Evolutionary conservation across 768 basidiomycete genomes (phyloP).

Genomic region (Gymnopilus dilepis): DNA sequence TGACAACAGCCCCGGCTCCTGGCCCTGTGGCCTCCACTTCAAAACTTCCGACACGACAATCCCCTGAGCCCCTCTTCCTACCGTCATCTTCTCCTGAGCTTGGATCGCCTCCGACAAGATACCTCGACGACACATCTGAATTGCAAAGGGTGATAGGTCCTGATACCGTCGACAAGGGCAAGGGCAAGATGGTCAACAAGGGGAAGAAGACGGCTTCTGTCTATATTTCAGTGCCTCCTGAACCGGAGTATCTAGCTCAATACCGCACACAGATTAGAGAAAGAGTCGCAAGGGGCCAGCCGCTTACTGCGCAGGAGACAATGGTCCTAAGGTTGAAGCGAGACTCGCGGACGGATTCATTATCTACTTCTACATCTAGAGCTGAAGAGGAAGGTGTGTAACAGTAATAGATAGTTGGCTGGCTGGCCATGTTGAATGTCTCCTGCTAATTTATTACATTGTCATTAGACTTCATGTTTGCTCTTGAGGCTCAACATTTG

Average conservation of each 20-base stretch:
- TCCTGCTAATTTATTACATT: slow-evolving; percentile 8
- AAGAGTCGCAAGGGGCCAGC: slow-evolving; percentile 11
- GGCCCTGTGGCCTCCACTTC: slow-evolving; percentile 6
- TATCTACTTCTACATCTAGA: slow-evolving; percentile 17
- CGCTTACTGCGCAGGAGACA: not conserved
- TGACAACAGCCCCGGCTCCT: not conserved
- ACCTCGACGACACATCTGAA: not conserved
- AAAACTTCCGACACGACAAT: not conserved
- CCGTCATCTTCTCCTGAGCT: slow-evolving; percentile 45
- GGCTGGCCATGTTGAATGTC: slow-evolving; percentile 10
- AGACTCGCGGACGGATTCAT: slow-evolving; percentile 12
- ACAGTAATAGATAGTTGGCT: slow-evolving; percentile 18
- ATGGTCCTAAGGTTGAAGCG: not conserved
- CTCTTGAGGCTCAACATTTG: slow-evolving; percentile 19
- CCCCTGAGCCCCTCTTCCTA: slow-evolving; percentile 49
- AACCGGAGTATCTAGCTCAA: slow-evolving; percentile 33
- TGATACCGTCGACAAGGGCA: not conserved
- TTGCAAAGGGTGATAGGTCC: not conserved
- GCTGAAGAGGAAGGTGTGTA: slow-evolving; percentile 31
- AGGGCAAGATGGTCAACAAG: not conserved
- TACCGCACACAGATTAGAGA: slow-evolving; percentile 15
- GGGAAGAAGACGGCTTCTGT: slow-evolving; percentile 11
- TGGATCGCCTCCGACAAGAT: not conserved
- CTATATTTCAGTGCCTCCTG: slow-evolving; percentile 39
- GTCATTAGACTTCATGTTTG: slow-evolving; percentile 15